Conservation (phyloP, 2,329 filamentous ascomycete species). For the Cercospora zeina region DNA sequence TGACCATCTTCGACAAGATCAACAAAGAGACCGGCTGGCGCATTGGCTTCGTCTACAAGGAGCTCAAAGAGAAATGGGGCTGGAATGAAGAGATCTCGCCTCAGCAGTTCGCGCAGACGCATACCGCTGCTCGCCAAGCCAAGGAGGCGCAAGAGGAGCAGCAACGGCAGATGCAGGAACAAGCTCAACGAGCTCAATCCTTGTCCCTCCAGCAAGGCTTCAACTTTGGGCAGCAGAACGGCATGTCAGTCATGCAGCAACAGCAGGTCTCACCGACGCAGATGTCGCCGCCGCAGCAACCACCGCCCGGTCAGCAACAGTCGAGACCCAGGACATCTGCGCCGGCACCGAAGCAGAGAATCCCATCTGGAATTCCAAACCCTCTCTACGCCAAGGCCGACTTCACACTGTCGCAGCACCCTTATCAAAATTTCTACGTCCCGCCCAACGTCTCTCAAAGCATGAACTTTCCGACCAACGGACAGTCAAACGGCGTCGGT, state of each 20-base stretch:
- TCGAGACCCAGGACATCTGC: constrained; percentile 18
- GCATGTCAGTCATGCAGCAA: constrained; percentile 26
- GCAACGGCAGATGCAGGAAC: constrained; percentile 36
- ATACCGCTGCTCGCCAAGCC: constrained; percentile 34
- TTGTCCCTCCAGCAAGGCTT: constrained; percentile 32
- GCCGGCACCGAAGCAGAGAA: constrained; percentile 32
- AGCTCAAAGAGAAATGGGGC: constrained; percentile 75
- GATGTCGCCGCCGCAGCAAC: constrained; percentile 32
- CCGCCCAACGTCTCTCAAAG: constrained; percentile 52
- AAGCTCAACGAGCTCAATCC: constrained; percentile 34
- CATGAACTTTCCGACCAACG: constrained; percentile 9
- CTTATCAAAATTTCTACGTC: constrained; percentile 78
- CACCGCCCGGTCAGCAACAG: constrained; percentile 35
- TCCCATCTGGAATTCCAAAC: constrained; percentile 61
- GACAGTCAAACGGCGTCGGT: constrained; percentile 6
- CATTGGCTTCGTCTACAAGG: constrained; percentile 68
- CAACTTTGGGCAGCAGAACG: constrained; percentile 30
- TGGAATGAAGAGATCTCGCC: constrained; percentile 58
- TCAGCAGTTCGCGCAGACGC: constrained; percentile 44
- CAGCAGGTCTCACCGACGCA: constrained; percentile 31
- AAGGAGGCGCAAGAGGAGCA: constrained; percentile 33
- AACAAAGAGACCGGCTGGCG: constrained; percentile 76
- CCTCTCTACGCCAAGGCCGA: constrained; percentile 71
- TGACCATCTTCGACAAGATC: constrained; percentile 74
- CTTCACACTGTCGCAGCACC: constrained; percentile 74